phyloP scores from a whole-genome alignment of 1,284 basidiomycete species.

The Pascua sp. region DNA sequence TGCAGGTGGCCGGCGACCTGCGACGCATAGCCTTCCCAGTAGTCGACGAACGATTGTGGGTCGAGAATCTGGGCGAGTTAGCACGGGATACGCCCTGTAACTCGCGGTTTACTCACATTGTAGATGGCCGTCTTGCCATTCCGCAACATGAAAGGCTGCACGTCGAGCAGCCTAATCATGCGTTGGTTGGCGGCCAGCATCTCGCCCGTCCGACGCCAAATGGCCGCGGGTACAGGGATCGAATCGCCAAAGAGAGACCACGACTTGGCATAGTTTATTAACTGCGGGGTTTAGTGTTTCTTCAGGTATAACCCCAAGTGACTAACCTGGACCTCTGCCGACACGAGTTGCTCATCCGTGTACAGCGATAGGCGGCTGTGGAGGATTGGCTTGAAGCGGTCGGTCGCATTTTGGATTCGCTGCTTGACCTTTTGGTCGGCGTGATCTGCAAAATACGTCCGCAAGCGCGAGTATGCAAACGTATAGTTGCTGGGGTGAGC shows the following conservation, averaged over 20 bases:
- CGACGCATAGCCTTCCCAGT: slow-evolving; percentile 17
- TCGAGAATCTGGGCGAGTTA: slow-evolving; percentile 13
- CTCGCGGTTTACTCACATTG: slow-evolving; percentile 5
- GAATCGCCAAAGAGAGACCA: slow-evolving; percentile 14
- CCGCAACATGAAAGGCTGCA: slow-evolving; percentile 6
- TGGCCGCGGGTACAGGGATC: slow-evolving; percentile 11
- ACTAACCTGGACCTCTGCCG: slow-evolving; percentile 10
- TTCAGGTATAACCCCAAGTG: too few species aligned
- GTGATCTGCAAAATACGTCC: slow-evolving; percentile 10
- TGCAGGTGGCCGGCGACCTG: slow-evolving; percentile 16
- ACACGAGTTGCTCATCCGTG: slow-evolving; percentile 14
- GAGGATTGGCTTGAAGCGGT: slow-evolving; percentile 19
- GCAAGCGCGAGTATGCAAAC: slow-evolving; percentile 18
- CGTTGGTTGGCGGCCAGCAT: slow-evolving; percentile 16
- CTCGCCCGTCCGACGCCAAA: slow-evolving; percentile 18
- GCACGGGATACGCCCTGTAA: background rate
- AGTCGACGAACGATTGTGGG: slow-evolving; percentile 13
- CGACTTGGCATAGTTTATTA: slow-evolving; percentile 13
- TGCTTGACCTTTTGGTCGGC: slow-evolving; percentile 6
- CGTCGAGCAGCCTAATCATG: slow-evolving; percentile 10
- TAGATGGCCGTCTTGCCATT: slow-evolving; percentile 11
- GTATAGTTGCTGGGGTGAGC: slow-evolving; percentile 10
- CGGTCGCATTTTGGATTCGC: slow-evolving; percentile 10
- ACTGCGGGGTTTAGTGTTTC: background rate
- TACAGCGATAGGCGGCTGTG: slow-evolving; percentile 17